A percentile compares a stretch with the other conserved stretches of the same genome.
Evolutionary conservation across 139 green algal genomes (phyloP).

Genomic region (Edaphochlamys debaryana): DNA sequence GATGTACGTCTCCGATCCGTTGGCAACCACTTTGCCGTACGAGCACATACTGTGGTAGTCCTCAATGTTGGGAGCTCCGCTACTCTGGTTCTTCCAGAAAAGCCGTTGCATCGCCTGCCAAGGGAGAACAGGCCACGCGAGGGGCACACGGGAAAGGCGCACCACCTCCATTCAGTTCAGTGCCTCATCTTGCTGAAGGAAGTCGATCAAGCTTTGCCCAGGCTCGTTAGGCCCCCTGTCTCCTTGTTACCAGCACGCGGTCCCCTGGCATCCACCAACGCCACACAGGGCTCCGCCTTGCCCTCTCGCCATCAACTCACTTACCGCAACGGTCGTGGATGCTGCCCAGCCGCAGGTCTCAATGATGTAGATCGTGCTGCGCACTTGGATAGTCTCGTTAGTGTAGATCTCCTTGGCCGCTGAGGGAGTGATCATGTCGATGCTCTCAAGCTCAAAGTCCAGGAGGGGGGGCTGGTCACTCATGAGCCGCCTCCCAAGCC

Average conservation of each 20-base stretch:
- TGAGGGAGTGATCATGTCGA: too few relatives aligned
- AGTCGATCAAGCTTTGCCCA: neutral
- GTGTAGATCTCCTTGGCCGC: constrained; percentile 15
- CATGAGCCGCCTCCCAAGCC: neutral
- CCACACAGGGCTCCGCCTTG: too few relatives aligned
- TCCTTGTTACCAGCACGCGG: too few relatives aligned
- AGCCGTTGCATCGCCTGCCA: neutral
- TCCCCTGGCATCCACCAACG: too few relatives aligned
- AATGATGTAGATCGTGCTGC: constrained; percentile 27
- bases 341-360: neutral
- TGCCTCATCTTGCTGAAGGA: too few relatives aligned
- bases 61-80: neutral
- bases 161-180: too few relatives aligned
- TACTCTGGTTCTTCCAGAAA: neutral
- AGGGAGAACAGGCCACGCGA: neutral
- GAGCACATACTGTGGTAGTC: constrained; percentile 10
- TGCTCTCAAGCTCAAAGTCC: neutral
- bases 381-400: neutral
- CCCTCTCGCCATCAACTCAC: neutral
- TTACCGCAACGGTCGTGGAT: neutral
- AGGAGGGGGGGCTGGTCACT: neutral
- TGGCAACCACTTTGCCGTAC: constrained; percentile 21
- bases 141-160: neutral
- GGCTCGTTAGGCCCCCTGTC: neutral
- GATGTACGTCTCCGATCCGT: neutral